These are phyloP conservation scores for Alternaria brassicicola DNA, from an alignment of 2,329 filamentous ascomycete genomes.

Conservation along the genomic window DNA sequence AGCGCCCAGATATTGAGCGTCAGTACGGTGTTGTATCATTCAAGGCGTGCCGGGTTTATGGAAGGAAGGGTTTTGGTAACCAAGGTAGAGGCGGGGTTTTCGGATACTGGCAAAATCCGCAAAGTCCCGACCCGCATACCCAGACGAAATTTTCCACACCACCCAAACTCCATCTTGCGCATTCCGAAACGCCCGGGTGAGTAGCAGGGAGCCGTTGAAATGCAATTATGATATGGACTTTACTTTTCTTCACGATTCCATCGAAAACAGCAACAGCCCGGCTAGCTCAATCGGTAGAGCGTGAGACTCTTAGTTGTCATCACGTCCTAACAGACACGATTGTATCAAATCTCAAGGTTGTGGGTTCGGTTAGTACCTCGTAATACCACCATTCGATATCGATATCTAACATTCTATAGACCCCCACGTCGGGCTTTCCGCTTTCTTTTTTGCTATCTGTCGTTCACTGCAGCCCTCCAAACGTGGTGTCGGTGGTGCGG, in stretches of 20 bases:
- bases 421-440: constrained; percentile 19
- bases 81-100: neutral
- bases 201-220: neutral
- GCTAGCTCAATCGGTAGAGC: constrained; percentile 50
- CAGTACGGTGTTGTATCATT: too few relatives aligned
- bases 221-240: rapidly evolving
- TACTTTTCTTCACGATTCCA: neutral
- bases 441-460: neutral
- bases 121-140: neutral
- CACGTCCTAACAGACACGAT: constrained; percentile 15
- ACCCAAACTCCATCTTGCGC: neutral
- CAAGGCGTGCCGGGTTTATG: neutral
- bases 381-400: neutral
- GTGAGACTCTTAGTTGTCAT: constrained; percentile 47
- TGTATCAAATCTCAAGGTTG: constrained; percentile 21
- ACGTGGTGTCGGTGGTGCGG: neutral
- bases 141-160: neutral
- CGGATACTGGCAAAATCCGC: neutral
- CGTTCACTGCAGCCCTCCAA: neutral
- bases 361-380: constrained; percentile 10
- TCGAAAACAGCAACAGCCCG: constrained; percentile 15
- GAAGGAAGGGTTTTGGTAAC: neutral
- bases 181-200: too few relatives aligned
- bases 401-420: neutral
- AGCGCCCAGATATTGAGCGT: neutral